A percentile compares a stretch with the other conserved stretches of the same genome.
phyloP scores from a whole-genome alignment of 257 asterid species.

The Petunia secreta region DNA sequence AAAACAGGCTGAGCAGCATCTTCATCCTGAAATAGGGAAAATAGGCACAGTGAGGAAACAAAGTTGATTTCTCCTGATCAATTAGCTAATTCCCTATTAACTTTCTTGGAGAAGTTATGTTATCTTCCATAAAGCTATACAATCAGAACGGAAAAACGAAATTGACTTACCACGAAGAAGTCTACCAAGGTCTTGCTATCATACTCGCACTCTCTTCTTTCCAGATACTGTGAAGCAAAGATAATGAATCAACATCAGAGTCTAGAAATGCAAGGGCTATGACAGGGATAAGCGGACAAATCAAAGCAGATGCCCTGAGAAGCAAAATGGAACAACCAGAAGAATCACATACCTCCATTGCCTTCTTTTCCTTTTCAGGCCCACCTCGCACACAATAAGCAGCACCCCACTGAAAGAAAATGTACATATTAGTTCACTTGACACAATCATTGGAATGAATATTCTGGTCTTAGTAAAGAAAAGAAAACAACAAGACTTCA shows the following conservation, averaged over 20 bases:
- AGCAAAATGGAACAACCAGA: neutral
- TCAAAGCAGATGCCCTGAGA: neutral
- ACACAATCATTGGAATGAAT: conserved; percentile 9
- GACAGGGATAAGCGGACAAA: neutral
- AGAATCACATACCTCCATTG: conserved; percentile 63
- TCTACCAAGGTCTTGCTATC: conserved; percentile 73
- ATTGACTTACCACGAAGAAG: conserved; percentile 60
- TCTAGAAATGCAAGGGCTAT: neutral
- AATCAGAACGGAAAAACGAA: neutral
- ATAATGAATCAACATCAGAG: neutral
- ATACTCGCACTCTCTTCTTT: conserved; percentile 88
- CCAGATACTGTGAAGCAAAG: conserved; percentile 60
- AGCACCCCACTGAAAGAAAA: conserved; percentile 83
- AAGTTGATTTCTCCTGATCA: neutral
- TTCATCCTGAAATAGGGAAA: conserved; percentile 55
- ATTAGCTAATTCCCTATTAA: neutral
- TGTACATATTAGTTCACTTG: neutral
- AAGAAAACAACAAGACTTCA: neutral
- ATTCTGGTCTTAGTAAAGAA: neutral
- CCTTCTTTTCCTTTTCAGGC: conserved; percentile 71
- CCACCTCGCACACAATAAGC: conserved; percentile 89
- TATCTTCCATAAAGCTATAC: neutral
- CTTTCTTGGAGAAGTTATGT: neutral
- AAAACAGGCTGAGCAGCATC: conserved; percentile 59
- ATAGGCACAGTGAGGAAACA: conserved; percentile 4